A percentile compares a stretch with the other conserved stretches of the same genome.
Conservation (phyloP, 306 rosid genomes). For the Acacia crassicarpa region DNA sequence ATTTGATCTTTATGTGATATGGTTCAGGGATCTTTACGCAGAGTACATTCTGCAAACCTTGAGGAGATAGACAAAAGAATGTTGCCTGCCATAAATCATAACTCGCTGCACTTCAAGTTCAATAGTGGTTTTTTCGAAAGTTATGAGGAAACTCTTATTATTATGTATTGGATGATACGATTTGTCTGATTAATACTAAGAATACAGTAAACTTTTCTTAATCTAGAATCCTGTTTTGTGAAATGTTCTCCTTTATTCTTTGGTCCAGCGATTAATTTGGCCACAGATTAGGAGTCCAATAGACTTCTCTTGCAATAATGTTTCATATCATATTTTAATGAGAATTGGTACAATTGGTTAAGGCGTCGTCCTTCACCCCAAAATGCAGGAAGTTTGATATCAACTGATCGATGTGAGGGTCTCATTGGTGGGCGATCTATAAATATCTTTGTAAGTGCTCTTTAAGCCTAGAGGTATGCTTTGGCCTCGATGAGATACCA, state of each 20-base stretch:
- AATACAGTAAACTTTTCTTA: neutral
- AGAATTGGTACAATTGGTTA: too few species aligned
- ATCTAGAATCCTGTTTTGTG: conserved; percentile 9
- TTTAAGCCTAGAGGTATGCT: too few species aligned
- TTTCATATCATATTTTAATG: too few species aligned
- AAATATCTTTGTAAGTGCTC: too few species aligned
- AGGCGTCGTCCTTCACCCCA: too few species aligned
- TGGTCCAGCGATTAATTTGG: neutral
- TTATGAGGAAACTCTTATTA: neutral
- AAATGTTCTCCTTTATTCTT: neutral
- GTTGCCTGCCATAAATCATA: conserved; percentile 28
- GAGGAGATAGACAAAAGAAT: conserved; percentile 61
- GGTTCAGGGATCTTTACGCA: conserved; percentile 93
- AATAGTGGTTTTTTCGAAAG: neutral
- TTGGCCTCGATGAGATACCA: too few species aligned
- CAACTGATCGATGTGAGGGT: too few species aligned
- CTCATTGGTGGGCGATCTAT: too few species aligned
- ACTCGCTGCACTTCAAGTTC: conserved; percentile 35
- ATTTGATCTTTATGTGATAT: conserved; percentile 12
- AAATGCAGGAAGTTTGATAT: too few species aligned
- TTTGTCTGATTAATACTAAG: conserved; percentile 5
- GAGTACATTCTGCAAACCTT: conserved; percentile 87
- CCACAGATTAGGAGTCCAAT: neutral
- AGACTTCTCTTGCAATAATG: neutral
- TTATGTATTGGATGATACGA: conserved; percentile 13